These are phyloP conservation scores for Yamadazyma nakazawae DNA, from an alignment of 805 yeast species.

Conservation along the genomic window DNA sequence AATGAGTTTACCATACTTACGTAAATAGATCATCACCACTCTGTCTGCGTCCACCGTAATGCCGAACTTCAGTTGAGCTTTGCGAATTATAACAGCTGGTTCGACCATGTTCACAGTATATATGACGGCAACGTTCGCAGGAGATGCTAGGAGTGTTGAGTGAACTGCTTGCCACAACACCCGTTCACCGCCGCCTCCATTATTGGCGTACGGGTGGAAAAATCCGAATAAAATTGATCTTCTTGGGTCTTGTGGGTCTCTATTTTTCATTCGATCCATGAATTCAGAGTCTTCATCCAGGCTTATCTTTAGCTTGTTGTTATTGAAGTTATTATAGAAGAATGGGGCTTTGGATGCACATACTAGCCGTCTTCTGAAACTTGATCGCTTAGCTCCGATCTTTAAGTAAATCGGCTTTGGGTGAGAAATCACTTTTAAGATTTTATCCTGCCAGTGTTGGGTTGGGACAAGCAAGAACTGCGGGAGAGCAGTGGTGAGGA, in stretches of 20 bases:
- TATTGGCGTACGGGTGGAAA: slow-evolving; percentile 93
- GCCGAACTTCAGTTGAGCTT: slow-evolving; percentile 55
- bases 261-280: slow-evolving; percentile 24
- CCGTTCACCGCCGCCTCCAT: slow-evolving; percentile 98
- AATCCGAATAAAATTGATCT: slow-evolving; percentile 66
- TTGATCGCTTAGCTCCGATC: slow-evolving; percentile 36
- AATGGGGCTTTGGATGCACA: slow-evolving; percentile 35
- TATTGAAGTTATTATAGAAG: slow-evolving; percentile 35
- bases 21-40: slow-evolving; percentile 60
- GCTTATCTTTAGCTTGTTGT: slow-evolving; percentile 33
- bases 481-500: slow-evolving; percentile 22
- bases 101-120: slow-evolving; percentile 67
- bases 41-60: slow-evolving; percentile 42
- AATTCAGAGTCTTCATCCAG: slow-evolving; percentile 29
- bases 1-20: slow-evolving; percentile 52
- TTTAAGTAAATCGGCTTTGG: slow-evolving; percentile 35
- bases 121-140: slow-evolving; percentile 55
- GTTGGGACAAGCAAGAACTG: slow-evolving; percentile 36
- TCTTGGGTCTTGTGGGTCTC: slow-evolving; percentile 33
- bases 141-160: slow-evolving; percentile 53
- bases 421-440: slow-evolving; percentile 27
- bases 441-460: slow-evolving; percentile 36
- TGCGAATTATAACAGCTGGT: slow-evolving; percentile 47
- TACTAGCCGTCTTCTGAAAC: slow-evolving; percentile 36
- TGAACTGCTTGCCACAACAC: slow-evolving; percentile 93